A percentile compares a stretch with the other conserved stretches of the same genome.
These are phyloP conservation scores for Mycoemilia scoparia DNA, from an alignment of 192 early-diverging fungal genomes.

Conservation along the genomic window DNA sequence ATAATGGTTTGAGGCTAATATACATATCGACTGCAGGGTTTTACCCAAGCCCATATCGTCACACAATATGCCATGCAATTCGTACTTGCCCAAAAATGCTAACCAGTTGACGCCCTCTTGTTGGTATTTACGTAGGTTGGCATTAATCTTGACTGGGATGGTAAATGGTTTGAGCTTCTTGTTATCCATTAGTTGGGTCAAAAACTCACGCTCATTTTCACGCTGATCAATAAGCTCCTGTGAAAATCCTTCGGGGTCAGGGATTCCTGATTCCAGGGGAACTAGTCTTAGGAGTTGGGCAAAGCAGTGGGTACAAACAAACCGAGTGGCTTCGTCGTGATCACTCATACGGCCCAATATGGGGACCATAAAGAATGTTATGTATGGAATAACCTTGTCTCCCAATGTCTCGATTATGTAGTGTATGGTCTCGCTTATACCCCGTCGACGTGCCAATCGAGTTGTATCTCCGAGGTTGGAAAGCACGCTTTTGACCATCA, in stretches of 20 bases:
- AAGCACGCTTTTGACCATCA: constrained; percentile 56
- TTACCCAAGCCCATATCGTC: constrained; percentile 99
- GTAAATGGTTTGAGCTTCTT: constrained; percentile 70
- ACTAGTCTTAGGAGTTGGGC: constrained; percentile 88
- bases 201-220: constrained; percentile 78
- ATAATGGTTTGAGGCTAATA: constrained; percentile 77
- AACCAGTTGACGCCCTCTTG: constrained; percentile 98
- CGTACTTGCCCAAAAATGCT: constrained; percentile 90
- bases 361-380: constrained; percentile 94
- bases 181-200: constrained; percentile 83
- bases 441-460: constrained; percentile 57
- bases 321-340: constrained; percentile 69
- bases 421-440: constrained; percentile 68
- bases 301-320: constrained; percentile 85
- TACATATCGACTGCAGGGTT: constrained; percentile 91
- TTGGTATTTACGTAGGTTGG: constrained; percentile 87
- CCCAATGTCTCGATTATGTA: constrained; percentile 63
- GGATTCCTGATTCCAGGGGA: constrained; percentile 87
- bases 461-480: constrained; percentile 59
- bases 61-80: constrained; percentile 92
- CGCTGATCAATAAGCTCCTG: constrained; percentile 57
- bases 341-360: constrained; percentile 95
- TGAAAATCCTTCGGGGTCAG: constrained; percentile 79
- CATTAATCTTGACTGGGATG: constrained; percentile 81
- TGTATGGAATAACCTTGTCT: constrained; percentile 75